Percentiles rank a stretch among this genome's conserved stretches.
phyloP scores from a whole-genome alignment of 1,139 yeast species.

The Suhomyces ambrosiae region DNA sequence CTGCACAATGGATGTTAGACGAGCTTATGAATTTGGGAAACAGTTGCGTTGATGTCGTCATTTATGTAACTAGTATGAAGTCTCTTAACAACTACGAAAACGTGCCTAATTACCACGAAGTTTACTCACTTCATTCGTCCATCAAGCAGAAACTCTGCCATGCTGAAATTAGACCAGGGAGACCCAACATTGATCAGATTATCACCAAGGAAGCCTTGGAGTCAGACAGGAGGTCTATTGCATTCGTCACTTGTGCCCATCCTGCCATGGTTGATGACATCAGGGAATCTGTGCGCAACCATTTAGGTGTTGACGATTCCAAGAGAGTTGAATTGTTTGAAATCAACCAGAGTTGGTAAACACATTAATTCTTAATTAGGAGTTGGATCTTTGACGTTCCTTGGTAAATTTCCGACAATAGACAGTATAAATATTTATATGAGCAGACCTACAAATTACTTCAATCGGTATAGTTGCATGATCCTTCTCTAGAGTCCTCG shows the following conservation, averaged over 20 bases:
- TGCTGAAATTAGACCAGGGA: conserved; percentile 36
- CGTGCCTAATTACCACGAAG: too few species aligned
- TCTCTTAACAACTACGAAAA: too few species aligned
- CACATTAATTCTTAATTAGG: background rate
- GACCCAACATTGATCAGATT: conserved; percentile 44
- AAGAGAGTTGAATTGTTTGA: conserved; percentile 13
- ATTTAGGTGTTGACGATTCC: conserved; percentile 2
- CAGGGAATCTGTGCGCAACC: conserved; percentile 3
- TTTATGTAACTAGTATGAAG: conserved; percentile 39
- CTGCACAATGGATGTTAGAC: conserved; percentile 53
- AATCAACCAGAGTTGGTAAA: conserved; percentile 10
- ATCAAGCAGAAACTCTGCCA: conserved; percentile 11
- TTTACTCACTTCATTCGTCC: background rate
- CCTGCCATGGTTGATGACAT: conserved; percentile 51
- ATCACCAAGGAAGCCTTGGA: conserved; percentile 36
- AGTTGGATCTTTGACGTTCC: too few species aligned
- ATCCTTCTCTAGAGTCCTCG: too few species aligned
- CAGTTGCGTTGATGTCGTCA: conserved; percentile 28
- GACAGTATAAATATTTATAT: too few species aligned
- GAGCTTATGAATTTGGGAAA: conserved; percentile 37
- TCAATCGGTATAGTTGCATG: too few species aligned
- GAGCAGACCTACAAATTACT: too few species aligned
- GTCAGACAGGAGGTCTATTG: conserved; percentile 27
- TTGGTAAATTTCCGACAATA: too few species aligned
- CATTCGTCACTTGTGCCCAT: conserved; percentile 52